These are phyloP conservation scores for Cercospora citrullina DNA, from an alignment of 2,329 filamentous ascomycete species.

Conservation along the genomic window DNA sequence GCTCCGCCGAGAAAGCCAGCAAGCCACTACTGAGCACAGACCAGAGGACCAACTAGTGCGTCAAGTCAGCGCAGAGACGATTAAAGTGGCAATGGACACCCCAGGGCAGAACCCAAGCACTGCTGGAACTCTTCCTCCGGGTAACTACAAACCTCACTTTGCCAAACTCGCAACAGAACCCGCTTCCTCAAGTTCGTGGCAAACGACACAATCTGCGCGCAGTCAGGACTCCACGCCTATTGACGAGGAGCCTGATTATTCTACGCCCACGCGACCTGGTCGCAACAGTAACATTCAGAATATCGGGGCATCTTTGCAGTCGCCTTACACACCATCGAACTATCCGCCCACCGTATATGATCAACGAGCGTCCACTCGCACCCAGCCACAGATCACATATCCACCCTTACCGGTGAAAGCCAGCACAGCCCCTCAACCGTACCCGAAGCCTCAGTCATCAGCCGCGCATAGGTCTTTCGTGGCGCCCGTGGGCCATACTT, in stretches of 20 bases:
- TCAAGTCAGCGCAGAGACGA: conserved; percentile 46
- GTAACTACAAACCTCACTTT: conserved; percentile 13
- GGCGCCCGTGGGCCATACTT: background rate
- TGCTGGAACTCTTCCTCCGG: conserved; percentile 11
- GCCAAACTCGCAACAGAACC: conserved; percentile 9
- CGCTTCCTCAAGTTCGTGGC: conserved; percentile 18
- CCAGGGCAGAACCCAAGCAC: conserved; percentile 19
- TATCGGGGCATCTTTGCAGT: conserved; percentile 24
- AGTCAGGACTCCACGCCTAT: conserved; percentile 23
- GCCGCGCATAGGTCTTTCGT: conserved; percentile 3
- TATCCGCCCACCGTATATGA: conserved; percentile 1
- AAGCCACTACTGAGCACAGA: conserved; percentile 18
- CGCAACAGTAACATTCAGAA: conserved; percentile 23
- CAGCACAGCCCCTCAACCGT: conserved; percentile 2
- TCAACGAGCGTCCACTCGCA: background rate
- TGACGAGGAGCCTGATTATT: conserved; percentile 20
- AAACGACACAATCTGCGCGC: conserved; percentile 16
- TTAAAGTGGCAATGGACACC: conserved; percentile 40
- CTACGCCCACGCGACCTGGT: conserved; percentile 26
- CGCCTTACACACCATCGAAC: conserved; percentile 28
- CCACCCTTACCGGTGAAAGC: conserved; percentile 8
- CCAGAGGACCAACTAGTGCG: conserved; percentile 27
- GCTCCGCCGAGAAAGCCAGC: conserved; percentile 34
- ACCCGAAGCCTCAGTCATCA: conserved; percentile 6
- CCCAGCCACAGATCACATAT: conserved; percentile 13